Conservation (phyloP, 2,329 filamentous ascomycete genomes). For the Alternaria tenuissima region DNA sequence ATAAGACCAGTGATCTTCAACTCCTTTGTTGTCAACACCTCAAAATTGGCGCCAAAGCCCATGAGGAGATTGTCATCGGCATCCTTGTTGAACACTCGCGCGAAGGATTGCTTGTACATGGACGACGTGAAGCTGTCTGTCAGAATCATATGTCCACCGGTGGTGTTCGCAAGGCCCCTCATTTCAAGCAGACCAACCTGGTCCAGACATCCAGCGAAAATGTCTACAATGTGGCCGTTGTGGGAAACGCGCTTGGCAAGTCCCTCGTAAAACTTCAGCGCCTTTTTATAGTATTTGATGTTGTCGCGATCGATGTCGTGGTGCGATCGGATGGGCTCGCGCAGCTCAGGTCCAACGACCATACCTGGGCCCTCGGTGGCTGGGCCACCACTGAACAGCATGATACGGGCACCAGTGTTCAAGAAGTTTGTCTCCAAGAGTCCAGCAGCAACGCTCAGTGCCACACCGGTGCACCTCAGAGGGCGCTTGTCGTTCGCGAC, state of each 20-base stretch:
- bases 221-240: constrained; percentile 96
- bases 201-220: constrained; percentile 96
- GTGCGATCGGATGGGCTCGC: constrained; percentile 96
- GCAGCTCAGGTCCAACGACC: constrained; percentile 93
- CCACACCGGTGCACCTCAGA: constrained; percentile 91
- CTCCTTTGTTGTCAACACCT: constrained; percentile 97
- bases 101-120: constrained; percentile 99
- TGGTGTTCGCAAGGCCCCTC: constrained; percentile 96
- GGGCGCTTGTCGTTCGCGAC: constrained; percentile 92
- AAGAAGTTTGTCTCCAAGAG: constrained; percentile 94
- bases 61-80: constrained; percentile 92
- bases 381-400: constrained; percentile 95
- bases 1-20: constrained; percentile 97
- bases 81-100: constrained; percentile 96
- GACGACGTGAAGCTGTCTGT: constrained; percentile 98
- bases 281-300: constrained; percentile 99
- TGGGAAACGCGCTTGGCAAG: constrained; percentile 93
- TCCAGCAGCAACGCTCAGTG: constrained; percentile 93
- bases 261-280: constrained; percentile 95
- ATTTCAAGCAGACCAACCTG: constrained; percentile 97
- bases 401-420: constrained; percentile 92
- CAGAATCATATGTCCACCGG: constrained; percentile 96
- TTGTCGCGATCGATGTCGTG: constrained; percentile 99
- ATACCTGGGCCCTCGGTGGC: constrained; percentile 96
- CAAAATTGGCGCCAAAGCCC: constrained; percentile 96